phyloP scores from a whole-genome alignment of 1,139 yeast genomes.

The Suhomyces taliae region DNA sequence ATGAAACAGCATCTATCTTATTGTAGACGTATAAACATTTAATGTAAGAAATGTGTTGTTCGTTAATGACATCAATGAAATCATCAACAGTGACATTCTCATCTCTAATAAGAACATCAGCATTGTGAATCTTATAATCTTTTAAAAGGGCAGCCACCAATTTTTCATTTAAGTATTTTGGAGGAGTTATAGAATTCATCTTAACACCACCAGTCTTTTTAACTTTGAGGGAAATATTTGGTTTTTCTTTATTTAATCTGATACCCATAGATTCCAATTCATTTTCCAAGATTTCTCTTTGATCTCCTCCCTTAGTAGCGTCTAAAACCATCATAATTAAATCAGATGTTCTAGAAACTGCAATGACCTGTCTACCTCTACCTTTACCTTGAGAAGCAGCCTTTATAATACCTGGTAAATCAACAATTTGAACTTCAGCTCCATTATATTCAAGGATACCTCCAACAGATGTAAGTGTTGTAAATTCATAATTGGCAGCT shows the following conservation, averaged over 20 bases:
- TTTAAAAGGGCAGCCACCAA: constrained; percentile 73
- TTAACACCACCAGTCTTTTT: constrained; percentile 93
- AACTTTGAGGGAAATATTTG: constrained; percentile 74
- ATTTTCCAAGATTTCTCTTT: constrained; percentile 78
- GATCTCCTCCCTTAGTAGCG: constrained; percentile 91
- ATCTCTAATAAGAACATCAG: constrained; percentile 88
- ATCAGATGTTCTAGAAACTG: constrained; percentile 95
- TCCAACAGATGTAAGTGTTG: constrained; percentile 94
- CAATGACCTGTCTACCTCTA: constrained; percentile 94
- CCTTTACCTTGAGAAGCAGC: constrained; percentile 98
- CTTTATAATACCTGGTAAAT: constrained; percentile 94
- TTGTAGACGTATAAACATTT: constrained; percentile 92
- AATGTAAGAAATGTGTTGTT: constrained; percentile 81
- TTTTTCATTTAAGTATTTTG: constrained; percentile 78
- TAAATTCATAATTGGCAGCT: constrained; percentile 92
- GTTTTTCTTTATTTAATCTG: constrained; percentile 75
- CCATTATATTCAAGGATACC: constrained; percentile 94
- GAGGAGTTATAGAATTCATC: constrained; percentile 77
- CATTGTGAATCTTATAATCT: constrained; percentile 89
- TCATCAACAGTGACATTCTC: constrained; percentile 91
- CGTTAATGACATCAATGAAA: constrained; percentile 88
- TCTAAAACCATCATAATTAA: constrained; percentile 90
- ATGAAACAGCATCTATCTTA: constrained; percentile 91
- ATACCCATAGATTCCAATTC: constrained; percentile 95
- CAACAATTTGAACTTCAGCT: constrained; percentile 94